A percentile compares a stretch with the other conserved stretches of the same genome.
phyloP scores from a whole-genome alignment of 306 rosid species.

The Inga laurina region DNA sequence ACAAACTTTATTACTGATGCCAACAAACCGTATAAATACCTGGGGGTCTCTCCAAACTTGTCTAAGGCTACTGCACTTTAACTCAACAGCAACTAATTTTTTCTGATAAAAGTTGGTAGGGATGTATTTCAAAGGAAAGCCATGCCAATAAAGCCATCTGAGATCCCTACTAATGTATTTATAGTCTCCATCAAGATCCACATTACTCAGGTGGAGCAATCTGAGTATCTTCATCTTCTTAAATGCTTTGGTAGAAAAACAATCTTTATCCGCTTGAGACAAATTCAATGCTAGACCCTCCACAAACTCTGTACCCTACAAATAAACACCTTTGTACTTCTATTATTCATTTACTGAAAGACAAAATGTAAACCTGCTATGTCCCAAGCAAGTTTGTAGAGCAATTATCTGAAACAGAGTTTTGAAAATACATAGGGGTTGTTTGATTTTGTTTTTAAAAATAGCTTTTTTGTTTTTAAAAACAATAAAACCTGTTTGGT shows the following conservation, averaged over 20 bases:
- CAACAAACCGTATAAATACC: constrained; percentile 14
- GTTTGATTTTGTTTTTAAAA: no score
- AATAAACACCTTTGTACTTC: background rate
- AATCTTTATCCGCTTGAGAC: background rate
- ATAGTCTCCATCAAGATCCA: constrained; percentile 33
- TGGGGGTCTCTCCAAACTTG: constrained; percentile 23
- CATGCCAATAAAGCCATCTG: constrained; percentile 36
- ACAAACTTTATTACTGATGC: background rate
- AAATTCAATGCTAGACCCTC: constrained; percentile 37
- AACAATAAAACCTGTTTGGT: no score
- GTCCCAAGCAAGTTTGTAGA: background rate
- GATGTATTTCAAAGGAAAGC: constrained; percentile 12
- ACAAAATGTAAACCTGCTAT: background rate
- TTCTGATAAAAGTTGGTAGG: constrained; percentile 22
- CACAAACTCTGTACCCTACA: constrained; percentile 30
- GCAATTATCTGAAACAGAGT: background rate
- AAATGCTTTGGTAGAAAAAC: constrained; percentile 20
- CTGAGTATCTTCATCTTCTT: constrained; percentile 37
- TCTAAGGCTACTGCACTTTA: constrained; percentile 7
- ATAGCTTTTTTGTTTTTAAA: no score
- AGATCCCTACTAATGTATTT: constrained; percentile 21
- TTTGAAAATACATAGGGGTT: background rate
- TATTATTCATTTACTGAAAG: no score
- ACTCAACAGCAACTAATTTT: constrained; percentile 28
- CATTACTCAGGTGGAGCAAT: constrained; percentile 31